Conservation (phyloP, 192 early-diverging fungal genomes). For the Bifiguratus adelaidae region DNA sequence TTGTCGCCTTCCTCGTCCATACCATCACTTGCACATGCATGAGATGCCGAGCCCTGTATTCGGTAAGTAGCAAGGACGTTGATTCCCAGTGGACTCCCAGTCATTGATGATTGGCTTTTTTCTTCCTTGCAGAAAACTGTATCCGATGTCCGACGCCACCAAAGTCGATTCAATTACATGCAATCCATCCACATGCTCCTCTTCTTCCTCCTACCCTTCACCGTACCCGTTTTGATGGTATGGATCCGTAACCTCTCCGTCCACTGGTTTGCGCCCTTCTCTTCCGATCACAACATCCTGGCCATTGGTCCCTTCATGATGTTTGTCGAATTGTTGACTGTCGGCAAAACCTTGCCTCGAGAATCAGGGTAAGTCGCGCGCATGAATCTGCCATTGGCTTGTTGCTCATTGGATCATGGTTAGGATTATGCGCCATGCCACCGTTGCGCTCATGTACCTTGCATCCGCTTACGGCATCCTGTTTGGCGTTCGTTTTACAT, state of each 20-base stretch:
- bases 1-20: constrained; percentile 48
- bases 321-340: constrained; percentile 40
- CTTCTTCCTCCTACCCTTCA: constrained; percentile 61
- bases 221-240: constrained; percentile 62
- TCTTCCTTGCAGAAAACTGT: background rate
- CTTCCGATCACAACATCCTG: constrained; percentile 58
- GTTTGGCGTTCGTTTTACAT: constrained; percentile 47
- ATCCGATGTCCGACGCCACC: constrained; percentile 7
- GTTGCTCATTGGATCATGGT: constrained; percentile 27
- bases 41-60: too few species aligned
- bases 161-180: constrained; percentile 51
- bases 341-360: constrained; percentile 42
- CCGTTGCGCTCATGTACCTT: constrained; percentile 24
- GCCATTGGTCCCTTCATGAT: constrained; percentile 48
- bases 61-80: background rate
- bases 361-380: constrained; percentile 37
- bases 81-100: background rate
- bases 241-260: constrained; percentile 76
- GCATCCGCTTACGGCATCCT: constrained; percentile 36
- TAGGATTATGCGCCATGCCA: constrained; percentile 13
- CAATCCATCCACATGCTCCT: constrained; percentile 58
- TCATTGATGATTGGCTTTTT: constrained; percentile 2
- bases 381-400: constrained; percentile 32
- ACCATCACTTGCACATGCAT: constrained; percentile 35
- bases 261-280: constrained; percentile 70